phyloP scores from a whole-genome alignment of 2,329 filamentous ascomycete species.

The Ophiostoma triangulosporum region DNA sequence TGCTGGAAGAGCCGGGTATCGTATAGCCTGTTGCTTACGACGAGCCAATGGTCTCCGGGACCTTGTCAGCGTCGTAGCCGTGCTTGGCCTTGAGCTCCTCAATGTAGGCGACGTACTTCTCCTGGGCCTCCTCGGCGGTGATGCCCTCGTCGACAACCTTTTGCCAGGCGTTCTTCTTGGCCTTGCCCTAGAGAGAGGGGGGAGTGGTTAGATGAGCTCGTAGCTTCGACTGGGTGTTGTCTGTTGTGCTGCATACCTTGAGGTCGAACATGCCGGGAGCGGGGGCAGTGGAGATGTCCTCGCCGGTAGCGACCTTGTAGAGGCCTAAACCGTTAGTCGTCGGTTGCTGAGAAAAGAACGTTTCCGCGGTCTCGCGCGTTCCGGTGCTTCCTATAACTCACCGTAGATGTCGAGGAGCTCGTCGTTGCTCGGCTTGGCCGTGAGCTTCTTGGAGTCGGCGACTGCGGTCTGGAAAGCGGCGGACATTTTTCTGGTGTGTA shows the following conservation, averaged over 20 bases:
- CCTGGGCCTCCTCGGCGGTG: constrained; percentile 55
- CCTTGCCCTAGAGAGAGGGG: constrained; percentile 46
- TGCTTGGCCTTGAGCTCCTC: constrained; percentile 57
- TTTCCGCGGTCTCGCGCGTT: not conserved
- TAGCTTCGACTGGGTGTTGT: too few species aligned
- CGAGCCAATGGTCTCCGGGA: constrained; percentile 39
- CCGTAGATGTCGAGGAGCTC: constrained; percentile 52
- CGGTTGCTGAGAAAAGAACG: not conserved
- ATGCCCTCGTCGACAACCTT: constrained; percentile 50
- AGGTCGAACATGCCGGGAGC: constrained; percentile 58
- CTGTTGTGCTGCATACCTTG: constrained; percentile 32
- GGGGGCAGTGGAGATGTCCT: constrained; percentile 42
- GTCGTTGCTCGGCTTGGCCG: constrained; percentile 47
- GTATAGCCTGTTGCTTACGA: not conserved
- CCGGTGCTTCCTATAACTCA: constrained; percentile 21
- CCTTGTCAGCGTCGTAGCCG: constrained; percentile 53
- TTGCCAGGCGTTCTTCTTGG: constrained; percentile 69
- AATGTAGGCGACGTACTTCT: constrained; percentile 60
- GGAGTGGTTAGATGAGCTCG: constrained; percentile 2
- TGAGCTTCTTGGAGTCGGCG: constrained; percentile 53
- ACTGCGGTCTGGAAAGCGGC: constrained; percentile 42
- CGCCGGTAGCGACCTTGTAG: constrained; percentile 44
- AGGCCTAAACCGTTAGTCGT: constrained; percentile 30
- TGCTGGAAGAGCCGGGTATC: not conserved
- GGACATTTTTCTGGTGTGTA: constrained; percentile 5